These are phyloP conservation scores for Isatis tinctoria DNA, from an alignment of 345 rosid species.

Conservation along the genomic window DNA sequence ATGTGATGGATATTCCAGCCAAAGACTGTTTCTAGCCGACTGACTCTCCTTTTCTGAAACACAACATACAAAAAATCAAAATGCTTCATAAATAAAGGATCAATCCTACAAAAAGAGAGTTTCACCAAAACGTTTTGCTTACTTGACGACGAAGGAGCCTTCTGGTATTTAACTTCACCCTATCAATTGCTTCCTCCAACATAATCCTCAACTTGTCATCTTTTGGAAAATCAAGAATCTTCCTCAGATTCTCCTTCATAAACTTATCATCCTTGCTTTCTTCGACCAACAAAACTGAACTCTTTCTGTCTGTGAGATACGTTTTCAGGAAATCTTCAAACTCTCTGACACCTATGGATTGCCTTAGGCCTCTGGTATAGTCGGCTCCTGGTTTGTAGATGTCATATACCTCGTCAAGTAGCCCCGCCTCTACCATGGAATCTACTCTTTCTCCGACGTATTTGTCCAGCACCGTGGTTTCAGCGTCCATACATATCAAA, in stretches of 20 bases:
- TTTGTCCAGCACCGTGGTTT: conserved; percentile 53
- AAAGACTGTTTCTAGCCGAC: conserved; percentile 54
- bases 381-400: conserved; percentile 59
- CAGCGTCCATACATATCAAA: conserved; percentile 72
- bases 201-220: conserved; percentile 42
- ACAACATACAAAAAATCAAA: neutral
- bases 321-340: conserved; percentile 56
- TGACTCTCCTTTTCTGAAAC: conserved; percentile 72
- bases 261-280: conserved; percentile 27
- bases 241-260: conserved; percentile 42
- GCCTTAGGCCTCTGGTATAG: conserved; percentile 77
- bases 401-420: conserved; percentile 74
- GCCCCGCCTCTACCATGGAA: conserved; percentile 72
- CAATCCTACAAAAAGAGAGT: neutral
- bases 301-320: conserved; percentile 26
- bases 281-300: conserved; percentile 19
- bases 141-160: conserved; percentile 92
- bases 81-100: neutral
- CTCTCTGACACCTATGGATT: conserved; percentile 91
- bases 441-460: conserved; percentile 83
- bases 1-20: conserved; percentile 77
- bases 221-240: conserved; percentile 32
- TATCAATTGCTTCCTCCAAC: conserved; percentile 64
- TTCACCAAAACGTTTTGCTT: conserved; percentile 27
- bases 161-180: conserved; percentile 71